Percentiles rank a stretch among this genome's conserved stretches.
Conservation (phyloP, 495 filamentous ascomycete species). For the Usnea hakonensis region DNA sequence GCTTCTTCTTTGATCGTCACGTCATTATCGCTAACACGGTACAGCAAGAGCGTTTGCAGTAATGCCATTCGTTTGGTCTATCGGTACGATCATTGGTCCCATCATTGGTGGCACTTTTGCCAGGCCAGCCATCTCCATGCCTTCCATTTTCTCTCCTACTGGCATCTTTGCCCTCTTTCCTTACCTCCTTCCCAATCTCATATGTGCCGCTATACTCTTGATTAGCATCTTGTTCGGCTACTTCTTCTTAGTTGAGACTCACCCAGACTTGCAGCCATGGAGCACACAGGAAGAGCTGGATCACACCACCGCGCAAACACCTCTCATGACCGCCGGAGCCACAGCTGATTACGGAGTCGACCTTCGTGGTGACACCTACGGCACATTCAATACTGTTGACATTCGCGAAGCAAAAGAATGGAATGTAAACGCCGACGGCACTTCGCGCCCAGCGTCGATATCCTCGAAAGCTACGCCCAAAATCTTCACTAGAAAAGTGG, state of each 20-base stretch:
- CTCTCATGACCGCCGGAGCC: slow-evolving; percentile 63
- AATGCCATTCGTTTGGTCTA: slow-evolving; percentile 83
- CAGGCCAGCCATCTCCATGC: slow-evolving; percentile 61
- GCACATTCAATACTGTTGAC: slow-evolving; percentile 59
- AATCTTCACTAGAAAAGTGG: slow-evolving; percentile 57
- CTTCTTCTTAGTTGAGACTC: slow-evolving; percentile 68
- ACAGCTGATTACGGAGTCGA: slow-evolving; percentile 63
- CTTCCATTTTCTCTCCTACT: slow-evolving; percentile 51
- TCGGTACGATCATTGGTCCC: slow-evolving; percentile 78
- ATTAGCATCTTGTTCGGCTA: slow-evolving; percentile 68
- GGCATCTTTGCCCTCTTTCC: slow-evolving; percentile 68
- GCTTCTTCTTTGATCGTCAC: neutral
- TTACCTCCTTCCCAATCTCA: slow-evolving; percentile 74
- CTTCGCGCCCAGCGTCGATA: slow-evolving; percentile 30
- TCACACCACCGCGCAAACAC: slow-evolving; percentile 54
- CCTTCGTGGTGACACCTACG: slow-evolving; percentile 67
- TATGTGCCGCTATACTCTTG: slow-evolving; percentile 64
- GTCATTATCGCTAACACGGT: slow-evolving; percentile 2
- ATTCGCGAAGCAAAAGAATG: slow-evolving; percentile 43
- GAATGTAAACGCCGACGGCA: slow-evolving; percentile 41
- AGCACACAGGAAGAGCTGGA: slow-evolving; percentile 45
- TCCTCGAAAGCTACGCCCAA: slow-evolving; percentile 30
- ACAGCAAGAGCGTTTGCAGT: slow-evolving; percentile 70
- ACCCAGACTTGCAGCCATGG: slow-evolving; percentile 66
- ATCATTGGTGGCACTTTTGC: slow-evolving; percentile 74